Percentiles rank a stretch among this genome's conserved stretches.
phyloP scores from a whole-genome alignment of 2,329 filamentous ascomycete species.

The Monosporascus ibericus region DNA sequence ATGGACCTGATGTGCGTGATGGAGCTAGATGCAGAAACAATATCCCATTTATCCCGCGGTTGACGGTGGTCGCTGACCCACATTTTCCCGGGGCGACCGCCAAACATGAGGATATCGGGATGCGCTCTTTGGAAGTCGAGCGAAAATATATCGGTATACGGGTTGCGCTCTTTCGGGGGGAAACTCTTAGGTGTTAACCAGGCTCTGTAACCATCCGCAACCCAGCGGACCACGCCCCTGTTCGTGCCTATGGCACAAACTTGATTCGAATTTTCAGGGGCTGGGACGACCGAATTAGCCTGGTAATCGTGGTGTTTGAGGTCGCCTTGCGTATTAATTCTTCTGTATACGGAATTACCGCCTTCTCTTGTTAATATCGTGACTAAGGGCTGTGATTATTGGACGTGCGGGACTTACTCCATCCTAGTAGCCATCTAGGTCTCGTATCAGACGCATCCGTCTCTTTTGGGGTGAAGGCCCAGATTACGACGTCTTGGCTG shows the following conservation, averaged over 20 bases:
- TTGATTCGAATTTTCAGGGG: constrained; percentile 30
- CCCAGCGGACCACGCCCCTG: constrained; percentile 37
- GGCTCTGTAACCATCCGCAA: constrained; percentile 23
- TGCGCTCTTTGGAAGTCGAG: constrained; percentile 41
- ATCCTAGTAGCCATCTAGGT: constrained; percentile 31
- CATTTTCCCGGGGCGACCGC: constrained; percentile 42
- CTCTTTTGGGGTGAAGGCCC: constrained; percentile 31
- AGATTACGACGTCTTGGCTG: constrained; percentile 26
- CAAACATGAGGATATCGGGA: constrained; percentile 42
- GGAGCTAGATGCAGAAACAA: constrained; percentile 29
- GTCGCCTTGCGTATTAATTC: constrained; percentile 6
- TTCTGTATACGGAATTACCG: constrained; percentile 2
- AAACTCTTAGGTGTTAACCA: constrained; percentile 26
- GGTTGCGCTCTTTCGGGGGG: constrained; percentile 12
- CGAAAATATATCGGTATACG: constrained; percentile 37
- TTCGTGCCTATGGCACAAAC: constrained; percentile 44
- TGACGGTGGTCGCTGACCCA: constrained; percentile 40
- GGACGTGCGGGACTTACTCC: constrained; percentile 4
- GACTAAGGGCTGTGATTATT: neutral
- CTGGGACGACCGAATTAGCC: constrained; percentile 30
- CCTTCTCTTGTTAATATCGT: neutral
- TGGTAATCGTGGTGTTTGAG: constrained; percentile 27
- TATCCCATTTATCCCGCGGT: constrained; percentile 7
- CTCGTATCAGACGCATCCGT: constrained; percentile 19
- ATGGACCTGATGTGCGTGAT: constrained; percentile 46